Base-by-base conservation (phyloP, 805 yeast genomes). In the Starmera caribaea region DNA sequence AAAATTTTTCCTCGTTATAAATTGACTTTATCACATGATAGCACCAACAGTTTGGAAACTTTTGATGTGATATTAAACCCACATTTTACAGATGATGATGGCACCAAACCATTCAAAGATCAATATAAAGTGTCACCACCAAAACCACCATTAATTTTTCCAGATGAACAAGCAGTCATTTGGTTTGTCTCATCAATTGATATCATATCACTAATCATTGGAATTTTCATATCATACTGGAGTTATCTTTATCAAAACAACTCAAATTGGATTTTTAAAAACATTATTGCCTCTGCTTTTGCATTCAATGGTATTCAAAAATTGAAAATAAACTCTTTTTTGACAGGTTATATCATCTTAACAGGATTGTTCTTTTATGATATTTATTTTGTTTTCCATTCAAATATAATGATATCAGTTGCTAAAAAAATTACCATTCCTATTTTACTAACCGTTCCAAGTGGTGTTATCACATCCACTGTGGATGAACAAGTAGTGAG, bases 311-410 rank as follows among this genome's bases (percentile, higher is more conserved):
- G 73, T 1, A 62, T 76, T 16, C 51, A 59, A 13, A 45, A 49
- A 26, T 41, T 67, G 8, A 58, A 62, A 37, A 42, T 78, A 11
- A 57, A 68, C 14, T 68, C 64, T 34, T 71, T 78, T 49, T 63
- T 59, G 38, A 58, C 70, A 2, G 79, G 74, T 3, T 49, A 63
- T 13, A 44, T 72, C 10, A 50, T 78, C 29, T 57, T 81, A 17
- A 41, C 48, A 3, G 71, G 71, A 3, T 65, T 81, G 34, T 77
- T 79, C 48, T 45, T 72, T 32, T 81, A 80, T 54, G 88, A 81
- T 52, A 65, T 77, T 32, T 78, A 70, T 53, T 81, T 81, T 58
- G 88, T 81, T 1, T 81, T 79, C 55, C 74, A 70, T 5, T 68
- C 83, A 0, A 66, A 69, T 29, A 63, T 77, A 5, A 81, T 81